Evolutionary conservation across 768 basidiomycete species (phyloP).

Genomic region (Filobasidium floriforme): DNA sequence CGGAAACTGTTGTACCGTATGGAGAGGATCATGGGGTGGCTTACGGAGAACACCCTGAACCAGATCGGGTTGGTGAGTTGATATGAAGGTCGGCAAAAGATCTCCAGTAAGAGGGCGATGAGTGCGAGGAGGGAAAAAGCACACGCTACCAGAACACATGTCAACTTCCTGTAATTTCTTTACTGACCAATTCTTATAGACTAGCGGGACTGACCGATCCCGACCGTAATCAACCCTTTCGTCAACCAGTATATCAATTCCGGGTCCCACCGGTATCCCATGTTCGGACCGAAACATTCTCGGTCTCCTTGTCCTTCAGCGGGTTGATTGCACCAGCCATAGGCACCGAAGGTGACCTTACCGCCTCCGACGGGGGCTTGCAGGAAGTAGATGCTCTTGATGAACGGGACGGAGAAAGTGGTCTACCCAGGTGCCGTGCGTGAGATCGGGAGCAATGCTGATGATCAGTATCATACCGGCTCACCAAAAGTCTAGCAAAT

Average conservation of each 20-base stretch:
- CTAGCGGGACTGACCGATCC: constrained; percentile 20
- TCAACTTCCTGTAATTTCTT: no score
- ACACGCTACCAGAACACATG: constrained; percentile 1
- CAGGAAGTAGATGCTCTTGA: constrained; percentile 35
- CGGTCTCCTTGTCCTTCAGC: neutral
- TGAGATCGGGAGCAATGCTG: neutral
- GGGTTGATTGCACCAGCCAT: constrained; percentile 26
- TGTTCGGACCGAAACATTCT: constrained; percentile 9
- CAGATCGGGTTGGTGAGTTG: constrained; percentile 19
- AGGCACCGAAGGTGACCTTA: constrained; percentile 26
- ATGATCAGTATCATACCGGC: neutral
- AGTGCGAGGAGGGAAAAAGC: constrained; percentile 7
- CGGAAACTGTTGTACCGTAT: no score
- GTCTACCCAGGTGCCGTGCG: constrained; percentile 22
- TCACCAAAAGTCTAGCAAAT: neutral
- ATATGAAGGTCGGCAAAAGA: neutral
- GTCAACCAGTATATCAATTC: constrained; percentile 16
- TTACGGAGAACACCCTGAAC: constrained; percentile 16
- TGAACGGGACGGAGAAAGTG: constrained; percentile 40
- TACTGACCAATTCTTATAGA: no score
- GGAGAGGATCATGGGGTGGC: neutral
- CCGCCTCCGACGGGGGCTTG: neutral
- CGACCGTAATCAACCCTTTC: constrained; percentile 11
- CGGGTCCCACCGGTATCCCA: constrained; percentile 18
- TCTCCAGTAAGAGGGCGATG: constrained; percentile 12